Evolutionary conservation across 805 yeast species (phyloP).

Genomic region (Maudiozyma bulderi): DNA sequence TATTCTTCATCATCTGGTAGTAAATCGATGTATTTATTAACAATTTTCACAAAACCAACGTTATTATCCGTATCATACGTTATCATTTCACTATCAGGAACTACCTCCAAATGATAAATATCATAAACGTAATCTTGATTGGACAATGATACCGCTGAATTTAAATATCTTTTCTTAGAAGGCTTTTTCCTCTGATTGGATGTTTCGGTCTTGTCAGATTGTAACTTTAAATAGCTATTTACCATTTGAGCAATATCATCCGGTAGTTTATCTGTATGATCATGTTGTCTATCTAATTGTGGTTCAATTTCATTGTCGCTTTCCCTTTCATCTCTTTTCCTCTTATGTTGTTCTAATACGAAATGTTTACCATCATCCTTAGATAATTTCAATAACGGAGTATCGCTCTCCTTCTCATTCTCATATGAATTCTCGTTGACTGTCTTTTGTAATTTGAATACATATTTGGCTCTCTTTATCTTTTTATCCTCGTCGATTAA

Average conservation of each 20-base stretch:
- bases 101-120: slow-evolving; percentile 63
- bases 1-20: slow-evolving; percentile 30
- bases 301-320: slow-evolving; percentile 5
- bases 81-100: slow-evolving; percentile 43
- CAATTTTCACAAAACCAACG: slow-evolving; percentile 35
- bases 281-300: slow-evolving; percentile 5
- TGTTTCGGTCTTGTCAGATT: slow-evolving; percentile 23
- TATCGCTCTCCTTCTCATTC: slow-evolving; percentile 18
- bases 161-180: slow-evolving; percentile 15
- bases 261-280: slow-evolving; percentile 33
- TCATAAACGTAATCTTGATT: slow-evolving; percentile 81
- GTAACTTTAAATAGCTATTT: slow-evolving; percentile 42
- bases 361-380: slow-evolving; percentile 20
- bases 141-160: slow-evolving; percentile 13
- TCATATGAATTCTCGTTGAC: slow-evolving; percentile 29
- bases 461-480: slow-evolving; percentile 27
- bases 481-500: slow-evolving; percentile 27
- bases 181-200: slow-evolving; percentile 17
- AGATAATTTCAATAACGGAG: slow-evolving; percentile 22
- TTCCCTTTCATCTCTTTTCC: slow-evolving; percentile 16
- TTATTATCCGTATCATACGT: slow-evolving; percentile 24
- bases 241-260: slow-evolving; percentile 71
- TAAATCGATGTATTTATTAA: slow-evolving; percentile 30
- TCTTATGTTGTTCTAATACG: slow-evolving; percentile 24
- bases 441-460: slow-evolving; percentile 42